Base-by-base conservation (phyloP, 768 basidiomycete species). In the Suillus weaverae region DNA sequence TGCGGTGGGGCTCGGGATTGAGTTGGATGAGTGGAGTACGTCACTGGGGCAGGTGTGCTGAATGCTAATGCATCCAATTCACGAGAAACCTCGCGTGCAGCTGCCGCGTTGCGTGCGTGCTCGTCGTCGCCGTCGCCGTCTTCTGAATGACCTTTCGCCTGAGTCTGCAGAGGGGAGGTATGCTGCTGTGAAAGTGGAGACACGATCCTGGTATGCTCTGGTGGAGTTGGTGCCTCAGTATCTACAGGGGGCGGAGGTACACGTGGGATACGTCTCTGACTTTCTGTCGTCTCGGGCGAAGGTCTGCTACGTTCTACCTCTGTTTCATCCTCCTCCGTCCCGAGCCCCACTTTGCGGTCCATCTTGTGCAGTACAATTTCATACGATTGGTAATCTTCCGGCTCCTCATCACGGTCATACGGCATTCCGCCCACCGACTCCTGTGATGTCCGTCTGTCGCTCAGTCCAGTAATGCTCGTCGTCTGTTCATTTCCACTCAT, bases 1-100 rank as follows among this genome's bases (percentile, higher is more conserved):
- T 64, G 66, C 5, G 57, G 57, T 13, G 36, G 33, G n/a, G 67
- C 67, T 18, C 60, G 69, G 33, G 68, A 63, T 3, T 65, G 66
- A 43, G 50, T 64, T 1, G 73, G 70, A 20, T 73, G 67, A 13
- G 55, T 54, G 61, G 70, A 70, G 20, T 66, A 68, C 33, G 62
- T 67, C 26, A 64, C 46, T 4, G 67, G 66, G 16, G 65, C 63
- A 57, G 72, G 70, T 1, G 80, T 72, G 62, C 68, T 75, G 66
- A 81, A 83, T 63, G 78, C 81, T 20, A 91, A 74, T 22, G 85
- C 80, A 63, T 89, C 87, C 57, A 91, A 69, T 70, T 90, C 91
- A 14, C 85, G 82, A 14, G 83, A 83, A 1, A 92, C 81, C 72
- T 89, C 89, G 20, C 86, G 82, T 5, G 89, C 89, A 33, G 87